Conservation (phyloP, 1,284 basidiomycete species). For the Hypsizygus ulmarius region DNA sequence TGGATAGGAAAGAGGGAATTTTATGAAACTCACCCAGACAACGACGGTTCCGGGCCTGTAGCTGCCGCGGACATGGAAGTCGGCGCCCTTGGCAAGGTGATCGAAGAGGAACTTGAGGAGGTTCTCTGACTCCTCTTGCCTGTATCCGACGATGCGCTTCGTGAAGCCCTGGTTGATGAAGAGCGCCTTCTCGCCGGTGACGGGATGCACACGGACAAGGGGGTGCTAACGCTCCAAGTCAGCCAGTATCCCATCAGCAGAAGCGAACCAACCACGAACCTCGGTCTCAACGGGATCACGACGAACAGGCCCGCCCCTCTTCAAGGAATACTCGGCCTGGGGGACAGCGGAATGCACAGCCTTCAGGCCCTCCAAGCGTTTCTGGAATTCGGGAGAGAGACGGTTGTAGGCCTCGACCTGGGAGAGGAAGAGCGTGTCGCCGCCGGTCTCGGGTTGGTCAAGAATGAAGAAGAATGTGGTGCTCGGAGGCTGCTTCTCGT, state of each 20-base stretch:
- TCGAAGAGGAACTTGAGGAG: slow-evolving; percentile 60
- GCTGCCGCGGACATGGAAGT: slow-evolving; percentile 37
- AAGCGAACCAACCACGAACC: slow-evolving; percentile 7
- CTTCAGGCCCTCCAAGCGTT: slow-evolving; percentile 59
- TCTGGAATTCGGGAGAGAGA: slow-evolving; percentile 66
- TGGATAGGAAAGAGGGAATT: neutral
- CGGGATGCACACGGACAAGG: slow-evolving; percentile 58
- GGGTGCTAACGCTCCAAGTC: slow-evolving; percentile 38
- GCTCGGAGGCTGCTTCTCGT: slow-evolving; percentile 62
- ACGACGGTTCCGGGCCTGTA: slow-evolving; percentile 40
- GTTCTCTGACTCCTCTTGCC: slow-evolving; percentile 64
- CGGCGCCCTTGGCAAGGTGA: slow-evolving; percentile 42
- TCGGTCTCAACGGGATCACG: slow-evolving; percentile 62
- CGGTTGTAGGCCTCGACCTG: slow-evolving; percentile 65
- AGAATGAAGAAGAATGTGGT: slow-evolving; percentile 62
- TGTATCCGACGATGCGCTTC: slow-evolving; percentile 63
- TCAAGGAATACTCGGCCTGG: slow-evolving; percentile 55
- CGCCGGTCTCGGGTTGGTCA: slow-evolving; percentile 42
- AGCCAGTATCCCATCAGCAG: neutral
- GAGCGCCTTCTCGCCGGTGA: slow-evolving; percentile 65
- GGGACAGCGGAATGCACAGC: slow-evolving; percentile 64
- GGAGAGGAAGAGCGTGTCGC: slow-evolving; percentile 60
- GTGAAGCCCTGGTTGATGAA: slow-evolving; percentile 66
- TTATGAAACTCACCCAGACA: slow-evolving; percentile 31
- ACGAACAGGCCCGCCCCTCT: slow-evolving; percentile 52